Evolutionary conservation across 345 rosid species (phyloP).

Genomic region (Rhizophora apiculata): DNA sequence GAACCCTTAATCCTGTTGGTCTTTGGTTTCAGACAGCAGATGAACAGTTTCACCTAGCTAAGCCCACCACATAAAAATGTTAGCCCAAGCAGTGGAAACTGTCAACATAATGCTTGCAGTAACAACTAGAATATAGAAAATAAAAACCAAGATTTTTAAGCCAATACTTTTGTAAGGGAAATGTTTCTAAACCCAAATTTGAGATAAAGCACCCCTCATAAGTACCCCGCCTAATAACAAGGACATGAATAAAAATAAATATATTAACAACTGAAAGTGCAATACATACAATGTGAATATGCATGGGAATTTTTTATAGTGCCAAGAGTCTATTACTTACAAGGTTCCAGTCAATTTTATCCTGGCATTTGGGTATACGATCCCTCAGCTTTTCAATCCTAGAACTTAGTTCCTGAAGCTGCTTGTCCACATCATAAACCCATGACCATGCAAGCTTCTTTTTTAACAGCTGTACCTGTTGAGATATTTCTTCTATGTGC

Average conservation of each 20-base stretch:
- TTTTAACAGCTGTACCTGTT: conserved; percentile 60
- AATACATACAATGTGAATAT: background rate
- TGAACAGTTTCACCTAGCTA: too few species aligned
- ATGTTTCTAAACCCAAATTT: too few species aligned
- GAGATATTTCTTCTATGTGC: conserved; percentile 80
- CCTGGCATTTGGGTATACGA: conserved; percentile 88
- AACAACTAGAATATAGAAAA: too few species aligned
- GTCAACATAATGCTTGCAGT: too few species aligned
- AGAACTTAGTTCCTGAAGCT: conserved; percentile 50
- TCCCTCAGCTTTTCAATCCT: conserved; percentile 64
- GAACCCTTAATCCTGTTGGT: too few species aligned
- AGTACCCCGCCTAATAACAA: background rate
- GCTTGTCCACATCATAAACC: conserved; percentile 80
- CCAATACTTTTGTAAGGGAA: too few species aligned
- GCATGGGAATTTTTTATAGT: background rate
- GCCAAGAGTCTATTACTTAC: conserved; percentile 48
- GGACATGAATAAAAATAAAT: background rate
- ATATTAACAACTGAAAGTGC: background rate
- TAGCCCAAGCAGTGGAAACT: too few species aligned
- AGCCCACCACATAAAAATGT: too few species aligned
- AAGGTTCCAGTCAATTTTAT: conserved; percentile 65
- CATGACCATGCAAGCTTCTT: conserved; percentile 96
- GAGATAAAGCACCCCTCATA: too few species aligned
- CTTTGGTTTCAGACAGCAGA: too few species aligned
- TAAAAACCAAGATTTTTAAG: too few species aligned